These are phyloP conservation scores for Curvularia spicifera DNA, from an alignment of 2,329 filamentous ascomycete species.

Conservation along the genomic window DNA sequence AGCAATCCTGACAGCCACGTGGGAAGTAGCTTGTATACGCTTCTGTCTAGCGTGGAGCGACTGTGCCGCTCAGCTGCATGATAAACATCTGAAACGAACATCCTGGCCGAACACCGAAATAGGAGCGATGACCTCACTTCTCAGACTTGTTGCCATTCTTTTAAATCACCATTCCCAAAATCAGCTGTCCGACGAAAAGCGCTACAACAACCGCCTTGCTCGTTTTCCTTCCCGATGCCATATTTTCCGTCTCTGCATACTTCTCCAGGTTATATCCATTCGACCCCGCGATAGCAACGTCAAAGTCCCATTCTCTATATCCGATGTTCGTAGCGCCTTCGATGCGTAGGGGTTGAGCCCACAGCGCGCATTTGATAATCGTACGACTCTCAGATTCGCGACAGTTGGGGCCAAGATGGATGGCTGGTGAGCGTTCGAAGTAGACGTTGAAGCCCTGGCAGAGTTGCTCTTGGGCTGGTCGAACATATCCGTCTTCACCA, in stretches of 20 bases:
- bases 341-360: slow-evolving; percentile 1
- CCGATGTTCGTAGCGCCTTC: slow-evolving; percentile 2
- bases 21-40: too few species aligned
- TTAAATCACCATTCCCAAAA: not conserved
- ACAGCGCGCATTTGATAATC: slow-evolving; percentile 14
- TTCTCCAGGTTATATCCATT: slow-evolving; percentile 13
- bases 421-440: slow-evolving; percentile 10
- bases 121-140: not conserved
- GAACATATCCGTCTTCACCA: not conserved
- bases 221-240: not conserved
- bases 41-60: not conserved
- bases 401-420: slow-evolving; percentile 3
- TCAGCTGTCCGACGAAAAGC: not conserved
- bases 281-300: slow-evolving; percentile 8
- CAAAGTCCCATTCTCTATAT: slow-evolving; percentile 12
- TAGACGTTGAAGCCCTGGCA: slow-evolving; percentile 16
- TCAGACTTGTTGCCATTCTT: not conserved
- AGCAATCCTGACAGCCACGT: too few species aligned
- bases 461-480: not conserved
- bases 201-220: not conserved
- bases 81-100: too few species aligned
- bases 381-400: slow-evolving; percentile 6
- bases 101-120: not conserved
- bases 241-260: not conserved
- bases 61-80: not conserved